These are phyloP conservation scores for Schoenoplectus triqueter DNA, from an alignment of 202 grass and related monocot species.

Conservation along the genomic window DNA sequence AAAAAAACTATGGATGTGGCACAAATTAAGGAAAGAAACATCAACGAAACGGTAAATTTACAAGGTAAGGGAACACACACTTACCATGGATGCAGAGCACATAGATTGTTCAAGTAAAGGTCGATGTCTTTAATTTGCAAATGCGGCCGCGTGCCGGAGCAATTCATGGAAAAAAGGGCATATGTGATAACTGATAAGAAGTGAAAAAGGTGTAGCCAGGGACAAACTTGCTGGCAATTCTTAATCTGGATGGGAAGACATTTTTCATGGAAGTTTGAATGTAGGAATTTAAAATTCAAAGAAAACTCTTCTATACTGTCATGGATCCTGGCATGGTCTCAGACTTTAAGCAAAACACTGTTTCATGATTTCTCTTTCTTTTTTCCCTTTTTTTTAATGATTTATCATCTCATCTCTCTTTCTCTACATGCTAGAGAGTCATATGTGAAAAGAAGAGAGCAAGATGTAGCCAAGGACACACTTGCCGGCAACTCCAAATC, in stretches of 20 bases:
- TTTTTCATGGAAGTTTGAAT: background rate
- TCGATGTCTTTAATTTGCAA: background rate
- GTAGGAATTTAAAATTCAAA: background rate
- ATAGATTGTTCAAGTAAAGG: background rate
- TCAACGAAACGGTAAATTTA: background rate
- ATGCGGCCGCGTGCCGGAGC: background rate
- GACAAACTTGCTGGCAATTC: slow-evolving; percentile 66
- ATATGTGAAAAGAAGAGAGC: slow-evolving; percentile 79
- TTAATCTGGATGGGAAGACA: slow-evolving; percentile 15
- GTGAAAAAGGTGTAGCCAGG: slow-evolving; percentile 43
- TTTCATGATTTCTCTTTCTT: background rate
- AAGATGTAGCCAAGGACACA: slow-evolving; percentile 93
- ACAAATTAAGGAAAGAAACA: background rate
- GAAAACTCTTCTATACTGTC: background rate
- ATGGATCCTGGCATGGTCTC: slow-evolving; percentile 63
- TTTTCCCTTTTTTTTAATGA: background rate
- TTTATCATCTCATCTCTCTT: background rate
- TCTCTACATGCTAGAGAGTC: slow-evolving; percentile 46
- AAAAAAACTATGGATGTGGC: background rate
- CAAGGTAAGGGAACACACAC: background rate
- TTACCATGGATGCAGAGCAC: background rate
- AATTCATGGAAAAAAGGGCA: slow-evolving; percentile 35
- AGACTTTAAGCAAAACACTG: slow-evolving; percentile 46
- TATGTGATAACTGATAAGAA: too few relatives aligned
- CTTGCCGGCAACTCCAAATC: slow-evolving; percentile 65